Conservation (phyloP, 331 rosid genomes). For the Quercus phellos region DNA sequence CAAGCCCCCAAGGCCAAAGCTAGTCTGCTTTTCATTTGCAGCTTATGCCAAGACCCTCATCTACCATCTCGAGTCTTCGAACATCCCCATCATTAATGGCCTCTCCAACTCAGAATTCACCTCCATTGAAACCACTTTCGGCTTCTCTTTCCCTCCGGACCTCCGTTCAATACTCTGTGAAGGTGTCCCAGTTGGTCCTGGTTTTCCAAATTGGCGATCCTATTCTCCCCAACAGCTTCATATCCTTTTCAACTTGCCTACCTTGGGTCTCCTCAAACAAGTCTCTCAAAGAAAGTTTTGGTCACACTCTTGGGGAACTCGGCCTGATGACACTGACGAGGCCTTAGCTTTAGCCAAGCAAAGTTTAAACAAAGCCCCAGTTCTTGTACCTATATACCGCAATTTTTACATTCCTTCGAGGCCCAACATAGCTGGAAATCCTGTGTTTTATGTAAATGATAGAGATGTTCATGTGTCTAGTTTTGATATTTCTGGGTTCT, state of each 20-base stretch:
- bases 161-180: slow-evolving; percentile 69
- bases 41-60: slow-evolving; percentile 63
- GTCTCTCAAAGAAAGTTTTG: slow-evolving; percentile 48
- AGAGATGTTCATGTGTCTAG: slow-evolving; percentile 43
- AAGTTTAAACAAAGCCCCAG: slow-evolving; percentile 36
- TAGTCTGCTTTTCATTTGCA: slow-evolving; percentile 78
- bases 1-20: slow-evolving; percentile 31
- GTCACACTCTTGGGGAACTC: slow-evolving; percentile 58
- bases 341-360: slow-evolving; percentile 22
- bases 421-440: slow-evolving; percentile 61
- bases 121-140: slow-evolving; percentile 43
- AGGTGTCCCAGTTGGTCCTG: slow-evolving; percentile 61
- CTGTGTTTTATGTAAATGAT: slow-evolving; percentile 48
- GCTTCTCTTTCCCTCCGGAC: slow-evolving; percentile 72
- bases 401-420: slow-evolving; percentile 54
- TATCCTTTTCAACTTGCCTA: slow-evolving; percentile 53
- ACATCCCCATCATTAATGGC: slow-evolving; percentile 43
- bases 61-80: slow-evolving; percentile 38
- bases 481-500: slow-evolving; percentile 59
- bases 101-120: slow-evolving; percentile 56
- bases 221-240: slow-evolving; percentile 65
- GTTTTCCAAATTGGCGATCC: slow-evolving; percentile 91
- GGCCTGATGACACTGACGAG: slow-evolving; percentile 12
- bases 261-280: slow-evolving; percentile 39
- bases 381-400: slow-evolving; percentile 57